phyloP scores from a whole-genome alignment of 2,329 filamentous ascomycete species.

The Cladobotryum protrusum region DNA sequence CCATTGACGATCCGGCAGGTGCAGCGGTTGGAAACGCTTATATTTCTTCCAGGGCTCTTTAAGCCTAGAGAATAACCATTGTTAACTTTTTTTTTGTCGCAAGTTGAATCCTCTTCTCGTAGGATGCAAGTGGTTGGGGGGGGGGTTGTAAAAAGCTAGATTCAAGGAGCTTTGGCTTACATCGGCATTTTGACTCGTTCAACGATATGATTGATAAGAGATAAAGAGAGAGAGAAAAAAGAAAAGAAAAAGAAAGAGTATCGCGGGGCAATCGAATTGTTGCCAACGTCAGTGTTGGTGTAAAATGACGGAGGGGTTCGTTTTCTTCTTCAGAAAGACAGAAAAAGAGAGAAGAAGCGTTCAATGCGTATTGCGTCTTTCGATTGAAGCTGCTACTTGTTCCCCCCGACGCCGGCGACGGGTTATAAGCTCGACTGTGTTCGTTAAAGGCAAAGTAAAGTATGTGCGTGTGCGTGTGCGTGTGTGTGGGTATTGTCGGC shows the following conservation, averaged over 20 bases:
- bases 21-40: slow-evolving; percentile 52
- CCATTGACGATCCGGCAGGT: slow-evolving; percentile 73
- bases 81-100: no score
- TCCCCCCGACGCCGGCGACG: no score
- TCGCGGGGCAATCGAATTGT: not conserved
- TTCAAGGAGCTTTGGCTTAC: not conserved
- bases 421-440: no score
- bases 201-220: not conserved
- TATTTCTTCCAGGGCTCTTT: slow-evolving; percentile 74
- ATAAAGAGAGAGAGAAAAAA: not conserved
- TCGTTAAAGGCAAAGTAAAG: no score
- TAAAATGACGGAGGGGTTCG: not conserved
- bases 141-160: no score
- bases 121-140: not conserved
- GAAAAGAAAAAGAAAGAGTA: not conserved
- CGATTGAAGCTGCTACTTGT: no score
- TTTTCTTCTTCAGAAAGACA: no score
- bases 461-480: no score
- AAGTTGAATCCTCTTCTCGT: not conserved
- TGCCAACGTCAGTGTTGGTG: not conserved
- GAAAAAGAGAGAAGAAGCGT: no score
- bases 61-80: slow-evolving; percentile 44
- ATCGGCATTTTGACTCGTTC: slow-evolving; percentile 7
- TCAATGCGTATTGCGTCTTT: no score
- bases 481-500: no score